Evolutionary conservation across 2,329 filamentous ascomycete species (phyloP).

Genomic region (Exophiala oligosperma): DNA sequence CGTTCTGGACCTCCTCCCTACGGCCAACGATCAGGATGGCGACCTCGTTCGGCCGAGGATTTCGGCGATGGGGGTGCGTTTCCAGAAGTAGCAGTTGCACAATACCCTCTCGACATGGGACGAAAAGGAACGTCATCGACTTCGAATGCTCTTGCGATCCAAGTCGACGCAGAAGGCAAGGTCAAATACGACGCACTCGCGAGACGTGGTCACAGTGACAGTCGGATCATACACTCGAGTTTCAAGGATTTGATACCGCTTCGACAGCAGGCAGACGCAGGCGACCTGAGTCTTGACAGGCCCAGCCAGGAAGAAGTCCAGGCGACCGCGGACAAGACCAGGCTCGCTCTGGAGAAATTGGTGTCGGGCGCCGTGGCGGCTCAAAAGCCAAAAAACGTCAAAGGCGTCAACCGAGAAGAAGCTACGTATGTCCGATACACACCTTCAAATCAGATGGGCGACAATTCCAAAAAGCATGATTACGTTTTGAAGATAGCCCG

Average conservation of each 20-base stretch:
- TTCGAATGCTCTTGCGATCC: conserved; percentile 87
- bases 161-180: conserved; percentile 87
- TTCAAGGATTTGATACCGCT: conserved; percentile 97
- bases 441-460: conserved; percentile 95
- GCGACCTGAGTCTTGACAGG: conserved; percentile 82
- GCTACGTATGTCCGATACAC: conserved; percentile 95
- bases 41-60: conserved; percentile 83
- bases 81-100: conserved; percentile 87
- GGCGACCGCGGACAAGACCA: conserved; percentile 83
- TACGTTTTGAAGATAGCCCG: conserved; percentile 99
- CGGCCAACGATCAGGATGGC: conserved; percentile 83
- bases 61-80: conserved; percentile 96
- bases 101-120: conserved; percentile 96
- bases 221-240: conserved; percentile 84
- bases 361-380: conserved; percentile 84
- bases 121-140: conserved; percentile 65
- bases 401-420: conserved; percentile 74
- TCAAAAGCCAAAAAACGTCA: conserved; percentile 93
- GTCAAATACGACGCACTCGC: conserved; percentile 97
- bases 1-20: conserved; percentile 84
- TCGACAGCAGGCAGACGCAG: conserved; percentile 86
- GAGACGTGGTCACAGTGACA: conserved; percentile 79
- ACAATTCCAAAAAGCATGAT: conserved; percentile 79
- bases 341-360: conserved; percentile 77
- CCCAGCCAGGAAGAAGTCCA: conserved; percentile 82